A percentile compares a stretch with the other conserved stretches of the same genome.
phyloP scores from a whole-genome alignment of 2,329 filamentous ascomycete genomes.

The Beauveria varroae region DNA sequence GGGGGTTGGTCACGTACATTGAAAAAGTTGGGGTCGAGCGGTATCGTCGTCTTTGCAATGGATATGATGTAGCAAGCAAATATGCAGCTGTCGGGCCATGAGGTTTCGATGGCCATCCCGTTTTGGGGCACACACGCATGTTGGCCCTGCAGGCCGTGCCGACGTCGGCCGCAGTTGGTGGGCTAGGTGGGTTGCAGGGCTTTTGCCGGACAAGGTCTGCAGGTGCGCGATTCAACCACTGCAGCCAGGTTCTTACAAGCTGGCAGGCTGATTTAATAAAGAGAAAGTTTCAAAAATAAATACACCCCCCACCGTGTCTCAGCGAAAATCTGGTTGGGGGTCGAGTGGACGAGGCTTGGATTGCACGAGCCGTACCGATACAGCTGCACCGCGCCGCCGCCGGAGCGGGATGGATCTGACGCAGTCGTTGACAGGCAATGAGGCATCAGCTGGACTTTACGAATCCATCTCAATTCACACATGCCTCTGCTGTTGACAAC shows the following conservation, averaged over 20 bases:
- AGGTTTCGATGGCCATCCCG: background rate
- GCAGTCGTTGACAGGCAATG: background rate
- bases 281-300: background rate
- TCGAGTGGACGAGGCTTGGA: background rate
- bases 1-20: background rate
- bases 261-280: too few species aligned
- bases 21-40: background rate
- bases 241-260: background rate
- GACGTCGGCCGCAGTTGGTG: slow-evolving; percentile 9
- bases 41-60: background rate
- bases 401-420: background rate
- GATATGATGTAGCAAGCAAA: background rate
- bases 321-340: background rate
- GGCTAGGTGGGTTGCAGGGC: background rate
- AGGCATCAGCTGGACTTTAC: background rate
- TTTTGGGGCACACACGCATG: background rate
- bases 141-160: background rate
- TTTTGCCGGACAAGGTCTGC: background rate
- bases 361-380: background rate
- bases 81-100: background rate
- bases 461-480: background rate
- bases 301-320: background rate
- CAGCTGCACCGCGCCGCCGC: background rate
- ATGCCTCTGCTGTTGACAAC: too few species aligned
- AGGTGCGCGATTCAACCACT: background rate